Evolutionary conservation across 768 basidiomycete genomes (phyloP), one percentile per base, ranked within the genome.

Genomic region (Termitomyces sp.): DNA sequence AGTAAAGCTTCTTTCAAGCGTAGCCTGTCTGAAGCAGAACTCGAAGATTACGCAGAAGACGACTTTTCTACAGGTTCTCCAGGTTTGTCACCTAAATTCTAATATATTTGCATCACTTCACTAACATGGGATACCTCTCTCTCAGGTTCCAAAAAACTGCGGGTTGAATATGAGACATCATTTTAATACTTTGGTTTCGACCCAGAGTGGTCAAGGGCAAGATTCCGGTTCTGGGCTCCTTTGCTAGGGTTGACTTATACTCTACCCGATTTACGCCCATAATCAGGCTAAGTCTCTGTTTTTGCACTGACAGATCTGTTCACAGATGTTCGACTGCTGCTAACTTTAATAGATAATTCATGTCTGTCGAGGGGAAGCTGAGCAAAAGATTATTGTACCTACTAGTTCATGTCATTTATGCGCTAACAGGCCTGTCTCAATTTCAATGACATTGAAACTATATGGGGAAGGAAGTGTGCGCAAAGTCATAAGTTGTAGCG

Each of bases 1-100:
- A 85, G 83, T 66, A 82, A 73, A 65, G 74, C 81, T 42, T 84
- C 84, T 15, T 60, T 65, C 24, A 88, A 88, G 70, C 78, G 84
- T 42, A 81, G 81, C 57, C 76, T 82, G 58, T 64, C 63, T 24
- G 70, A 72, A 44, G 62, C 68, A 15, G 77, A 77, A 57, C 50
- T 63, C 6, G 73, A 72, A 39, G 69, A 69, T 11, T 67, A 65
- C 11, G 64, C 63, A 41, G 69, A 68, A 55, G 65, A 69, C 42
- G 69, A 69, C 6, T 57, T 58, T 27, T 64, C 70, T 55, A 69
- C 68, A 31, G 67, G 67, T 60, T 82, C 82, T 58, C 81, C 83
- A 65, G 81, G 84, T 83, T 58, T 22, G 67, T 55, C 36, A 30
- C 30, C 9, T 15, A 13, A 4, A 3, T 44, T 53, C 11, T 11